These are phyloP conservation scores for Dioszegia crocea DNA, from an alignment of 768 basidiomycete species.

Conservation along the genomic window DNA sequence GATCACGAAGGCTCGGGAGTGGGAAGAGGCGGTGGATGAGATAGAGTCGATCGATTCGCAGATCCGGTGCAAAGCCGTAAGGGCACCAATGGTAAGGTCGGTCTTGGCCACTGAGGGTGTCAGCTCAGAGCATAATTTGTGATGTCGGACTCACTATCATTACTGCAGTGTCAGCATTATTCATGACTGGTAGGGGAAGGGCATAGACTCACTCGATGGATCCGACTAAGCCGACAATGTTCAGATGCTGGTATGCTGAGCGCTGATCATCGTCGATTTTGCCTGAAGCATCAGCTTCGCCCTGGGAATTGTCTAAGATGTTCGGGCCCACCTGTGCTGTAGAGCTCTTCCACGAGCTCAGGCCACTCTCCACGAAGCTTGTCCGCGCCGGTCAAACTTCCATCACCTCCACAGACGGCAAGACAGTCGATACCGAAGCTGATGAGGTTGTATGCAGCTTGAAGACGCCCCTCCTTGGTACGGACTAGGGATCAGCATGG, in stretches of 20 bases:
- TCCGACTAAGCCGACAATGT: conserved; percentile 96
- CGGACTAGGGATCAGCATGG: conserved; percentile 57
- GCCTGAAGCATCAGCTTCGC: conserved; percentile 51
- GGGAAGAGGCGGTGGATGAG: conserved; percentile 90
- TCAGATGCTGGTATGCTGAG: conserved; percentile 71
- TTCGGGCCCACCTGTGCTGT: conserved; percentile 56
- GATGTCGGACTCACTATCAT: too few relatives aligned
- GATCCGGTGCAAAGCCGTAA: conserved; percentile 90
- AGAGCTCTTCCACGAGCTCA: conserved; percentile 66
- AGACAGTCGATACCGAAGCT: conserved; percentile 96
- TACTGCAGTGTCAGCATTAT: too few relatives aligned
- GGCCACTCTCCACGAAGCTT: conserved; percentile 94
- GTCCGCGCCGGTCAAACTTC: conserved; percentile 92
- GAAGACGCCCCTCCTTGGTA: conserved; percentile 78
- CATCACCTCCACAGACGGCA: conserved; percentile 96
- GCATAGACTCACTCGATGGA: conserved; percentile 68
- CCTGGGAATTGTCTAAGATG: neutral
- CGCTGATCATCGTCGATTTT: conserved; percentile 72
- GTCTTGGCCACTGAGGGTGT: conserved; percentile 75
- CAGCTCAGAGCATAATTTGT: neutral
- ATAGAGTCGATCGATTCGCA: conserved; percentile 98
- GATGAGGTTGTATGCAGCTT: conserved; percentile 84
- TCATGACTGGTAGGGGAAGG: too few relatives aligned
- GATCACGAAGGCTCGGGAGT: conserved; percentile 94
- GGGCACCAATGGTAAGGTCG: conserved; percentile 92